phyloP scores from a whole-genome alignment of 768 basidiomycete species.

The Kwoniella mangroviensis region DNA sequence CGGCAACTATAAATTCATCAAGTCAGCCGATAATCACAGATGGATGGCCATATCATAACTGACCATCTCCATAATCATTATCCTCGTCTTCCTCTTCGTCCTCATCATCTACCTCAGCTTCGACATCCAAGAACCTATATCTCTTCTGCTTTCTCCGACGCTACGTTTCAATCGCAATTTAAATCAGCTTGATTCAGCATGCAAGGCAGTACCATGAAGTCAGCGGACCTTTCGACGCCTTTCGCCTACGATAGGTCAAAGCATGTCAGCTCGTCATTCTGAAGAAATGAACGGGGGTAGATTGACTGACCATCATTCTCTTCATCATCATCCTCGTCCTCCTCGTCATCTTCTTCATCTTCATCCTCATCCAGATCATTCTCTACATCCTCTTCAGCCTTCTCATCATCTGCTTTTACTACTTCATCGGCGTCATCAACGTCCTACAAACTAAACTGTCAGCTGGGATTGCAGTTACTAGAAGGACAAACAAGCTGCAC shows the following conservation, averaged over 20 bases:
- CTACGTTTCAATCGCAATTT: neutral
- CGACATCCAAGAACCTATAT: conserved; percentile 90
- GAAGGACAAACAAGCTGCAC: neutral
- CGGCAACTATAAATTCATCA: conserved; percentile 46
- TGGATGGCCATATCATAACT: conserved; percentile 17
- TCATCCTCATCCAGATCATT: conserved; percentile 50
- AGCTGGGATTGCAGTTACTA: neutral
- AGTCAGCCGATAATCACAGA: neutral
- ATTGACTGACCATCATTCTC: conserved; percentile 31
- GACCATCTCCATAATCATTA: conserved; percentile 58
- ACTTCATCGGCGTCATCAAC: conserved; percentile 10
- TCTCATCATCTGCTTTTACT: conserved; percentile 27
- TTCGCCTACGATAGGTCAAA: neutral
- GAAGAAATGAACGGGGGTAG: neutral
- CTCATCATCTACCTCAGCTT: conserved; percentile 94
- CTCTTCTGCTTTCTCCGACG: conserved; percentile 61
- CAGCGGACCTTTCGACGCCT: conserved; percentile 32
- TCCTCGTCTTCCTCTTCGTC: conserved; percentile 83
- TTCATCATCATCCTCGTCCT: conserved; percentile 50
- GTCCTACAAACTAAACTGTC: neutral
- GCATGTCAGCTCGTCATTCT: neutral
- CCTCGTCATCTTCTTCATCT: conserved; percentile 58
- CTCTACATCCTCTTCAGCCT: conserved; percentile 34
- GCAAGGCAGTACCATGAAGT: neutral
- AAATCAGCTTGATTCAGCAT: conserved; percentile 20